Evolutionary conservation across 2,329 filamentous ascomycete species (phyloP).

Genomic region (Aspergillus carbonarius): DNA sequence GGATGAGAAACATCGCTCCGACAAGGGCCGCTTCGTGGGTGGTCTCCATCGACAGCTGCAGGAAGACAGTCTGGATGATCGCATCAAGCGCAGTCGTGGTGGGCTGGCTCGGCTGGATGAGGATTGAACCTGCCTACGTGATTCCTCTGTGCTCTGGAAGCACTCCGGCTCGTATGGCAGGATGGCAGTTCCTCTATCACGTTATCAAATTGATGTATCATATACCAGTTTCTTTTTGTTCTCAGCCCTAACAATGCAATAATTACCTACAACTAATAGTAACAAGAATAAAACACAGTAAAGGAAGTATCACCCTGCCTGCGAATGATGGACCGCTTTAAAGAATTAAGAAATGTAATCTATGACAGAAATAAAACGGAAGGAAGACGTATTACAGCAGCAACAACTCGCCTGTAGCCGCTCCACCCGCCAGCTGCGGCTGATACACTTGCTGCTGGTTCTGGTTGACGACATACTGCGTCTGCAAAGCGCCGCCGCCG

Average conservation of each 20-base stretch:
- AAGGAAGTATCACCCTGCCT: conserved; percentile 17
- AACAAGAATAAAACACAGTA: background rate
- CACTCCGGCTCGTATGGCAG: background rate
- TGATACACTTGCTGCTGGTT: conserved; percentile 75
- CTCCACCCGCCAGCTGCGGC: conserved; percentile 62
- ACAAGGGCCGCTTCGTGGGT: conserved; percentile 36
- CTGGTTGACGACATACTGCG: conserved; percentile 72
- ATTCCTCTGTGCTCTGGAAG: conserved; percentile 4
- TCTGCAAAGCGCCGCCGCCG: conserved; percentile 52
- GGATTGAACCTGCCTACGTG: conserved; percentile 10
- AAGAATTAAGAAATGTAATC: conserved; percentile 6
- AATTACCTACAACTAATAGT: background rate
- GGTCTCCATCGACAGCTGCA: conserved; percentile 34
- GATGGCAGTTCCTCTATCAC: background rate
- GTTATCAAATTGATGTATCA: background rate
- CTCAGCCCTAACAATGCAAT: background rate
- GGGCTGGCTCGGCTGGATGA: conserved; percentile 33
- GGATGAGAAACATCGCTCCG: conserved; percentile 55
- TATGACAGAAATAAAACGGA: background rate
- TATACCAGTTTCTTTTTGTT: background rate
- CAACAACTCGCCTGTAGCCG: conserved; percentile 70
- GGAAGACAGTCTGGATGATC: conserved; percentile 37
- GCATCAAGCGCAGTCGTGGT: conserved; percentile 35
- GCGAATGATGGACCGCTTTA: conserved; percentile 9
- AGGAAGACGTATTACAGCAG: conserved; percentile 52